phyloP scores from a whole-genome alignment of 2,329 filamentous ascomycete genomes.

The Apiospora pterosperma region DNA sequence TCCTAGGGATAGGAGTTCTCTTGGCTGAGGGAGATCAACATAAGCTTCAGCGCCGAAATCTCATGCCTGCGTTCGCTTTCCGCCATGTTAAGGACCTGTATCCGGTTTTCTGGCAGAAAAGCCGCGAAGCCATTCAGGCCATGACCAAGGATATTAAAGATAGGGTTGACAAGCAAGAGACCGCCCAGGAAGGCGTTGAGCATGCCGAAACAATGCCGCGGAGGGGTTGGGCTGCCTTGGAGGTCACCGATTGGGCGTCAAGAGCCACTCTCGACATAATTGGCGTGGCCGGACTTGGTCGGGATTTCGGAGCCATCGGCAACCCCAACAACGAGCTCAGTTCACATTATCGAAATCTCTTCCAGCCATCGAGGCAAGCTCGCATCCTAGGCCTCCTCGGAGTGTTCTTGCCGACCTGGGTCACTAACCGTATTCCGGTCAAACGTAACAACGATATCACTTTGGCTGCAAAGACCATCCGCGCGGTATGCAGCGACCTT shows the following conservation, averaged over 20 bases:
- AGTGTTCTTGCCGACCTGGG: conserved; percentile 59
- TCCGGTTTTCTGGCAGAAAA: conserved; percentile 79
- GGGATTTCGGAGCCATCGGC: conserved; percentile 64
- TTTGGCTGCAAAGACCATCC: conserved; percentile 55
- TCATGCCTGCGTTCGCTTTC: conserved; percentile 82
- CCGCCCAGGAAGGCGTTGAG: conserved; percentile 12
- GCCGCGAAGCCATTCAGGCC: conserved; percentile 60
- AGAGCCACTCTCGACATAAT: conserved; percentile 74
- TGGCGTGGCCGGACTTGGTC: conserved; percentile 66
- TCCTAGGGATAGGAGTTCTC: conserved; percentile 70
- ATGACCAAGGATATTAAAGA: conserved; percentile 49
- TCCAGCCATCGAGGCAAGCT: conserved; percentile 48
- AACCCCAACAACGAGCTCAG: conserved; percentile 59
- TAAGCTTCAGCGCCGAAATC: conserved; percentile 73
- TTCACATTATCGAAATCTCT: conserved; percentile 52
- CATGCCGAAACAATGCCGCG: conserved; percentile 20
- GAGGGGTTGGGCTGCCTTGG: conserved; percentile 42
- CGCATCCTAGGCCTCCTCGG: conserved; percentile 55
- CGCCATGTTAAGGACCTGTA: conserved; percentile 83
- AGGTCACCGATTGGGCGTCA: conserved; percentile 61
- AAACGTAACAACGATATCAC: conserved; percentile 65
- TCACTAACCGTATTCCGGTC: conserved; percentile 64
- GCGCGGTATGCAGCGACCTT: conserved; percentile 63
- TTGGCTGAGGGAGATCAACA: conserved; percentile 91
- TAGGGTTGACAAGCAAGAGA: neutral